phyloP scores from a whole-genome alignment of 148 eudicot species.

The Linanthus parryae region DNA sequence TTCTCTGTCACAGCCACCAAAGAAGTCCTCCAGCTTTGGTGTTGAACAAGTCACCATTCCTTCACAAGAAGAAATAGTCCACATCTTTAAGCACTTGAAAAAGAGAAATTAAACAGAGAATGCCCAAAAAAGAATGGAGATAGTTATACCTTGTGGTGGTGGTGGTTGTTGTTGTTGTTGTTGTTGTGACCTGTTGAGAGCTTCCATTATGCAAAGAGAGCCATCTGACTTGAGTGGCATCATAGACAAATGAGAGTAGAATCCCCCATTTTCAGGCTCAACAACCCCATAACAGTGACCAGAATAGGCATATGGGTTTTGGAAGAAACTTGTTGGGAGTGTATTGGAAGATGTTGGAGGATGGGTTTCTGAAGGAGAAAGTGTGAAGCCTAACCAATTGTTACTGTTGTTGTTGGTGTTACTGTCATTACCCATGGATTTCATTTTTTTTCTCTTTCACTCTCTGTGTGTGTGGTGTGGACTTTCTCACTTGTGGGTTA shows the following conservation, averaged over 20 bases:
- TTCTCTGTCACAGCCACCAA: slow-evolving; percentile 43
- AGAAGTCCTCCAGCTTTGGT: slow-evolving; percentile 84
- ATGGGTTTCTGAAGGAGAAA: slow-evolving; percentile 23
- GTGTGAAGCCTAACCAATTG: slow-evolving; percentile 48
- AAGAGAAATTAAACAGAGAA: background rate
- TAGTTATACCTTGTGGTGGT: too few species aligned
- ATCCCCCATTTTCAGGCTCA: slow-evolving; percentile 30
- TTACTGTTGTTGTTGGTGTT: slow-evolving; percentile 15
- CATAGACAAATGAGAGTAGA: slow-evolving; percentile 41
- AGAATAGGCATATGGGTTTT: slow-evolving; percentile 25
- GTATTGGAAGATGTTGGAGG: slow-evolving; percentile 21
- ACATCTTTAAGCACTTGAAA: background rate
- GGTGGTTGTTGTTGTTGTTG: too few species aligned
- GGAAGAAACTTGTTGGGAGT: slow-evolving; percentile 25
- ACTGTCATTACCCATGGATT: slow-evolving; percentile 40
- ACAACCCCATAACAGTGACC: slow-evolving; percentile 39
- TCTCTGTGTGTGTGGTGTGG: too few species aligned
- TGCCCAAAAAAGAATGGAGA: too few species aligned
- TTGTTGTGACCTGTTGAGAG: slow-evolving; percentile 34
- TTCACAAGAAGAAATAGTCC: slow-evolving; percentile 8
- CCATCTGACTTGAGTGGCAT: slow-evolving; percentile 97
- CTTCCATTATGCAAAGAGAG: slow-evolving; percentile 65
- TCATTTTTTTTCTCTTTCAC: slow-evolving; percentile 38
- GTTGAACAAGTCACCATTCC: slow-evolving; percentile 48
- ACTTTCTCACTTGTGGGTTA: too few species aligned